Evolutionary conservation across 1,284 basidiomycete genomes (phyloP).

Genomic region (Golubevia sp.): DNA sequence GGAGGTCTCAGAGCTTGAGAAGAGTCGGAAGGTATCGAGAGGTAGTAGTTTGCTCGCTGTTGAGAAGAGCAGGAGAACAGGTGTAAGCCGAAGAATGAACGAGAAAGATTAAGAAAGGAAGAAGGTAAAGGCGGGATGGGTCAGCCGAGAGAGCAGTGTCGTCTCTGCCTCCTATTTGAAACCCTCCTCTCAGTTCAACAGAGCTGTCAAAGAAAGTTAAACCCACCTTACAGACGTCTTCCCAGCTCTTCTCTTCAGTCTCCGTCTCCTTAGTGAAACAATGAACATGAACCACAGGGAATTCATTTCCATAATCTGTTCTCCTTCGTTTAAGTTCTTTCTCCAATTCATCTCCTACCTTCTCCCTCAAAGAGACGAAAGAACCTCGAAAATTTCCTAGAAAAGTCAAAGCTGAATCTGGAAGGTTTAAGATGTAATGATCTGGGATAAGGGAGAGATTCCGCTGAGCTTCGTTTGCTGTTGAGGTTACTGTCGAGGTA

Average conservation of each 20-base stretch:
- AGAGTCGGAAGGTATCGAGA: neutral
- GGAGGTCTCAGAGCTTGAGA: conserved; percentile 69
- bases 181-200: too few relatives aligned
- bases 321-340: conserved; percentile 15
- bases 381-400: conserved; percentile 79
- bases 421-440: conserved; percentile 97
- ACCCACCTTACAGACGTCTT: conserved; percentile 79
- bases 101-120: too few relatives aligned
- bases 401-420: conserved; percentile 87
- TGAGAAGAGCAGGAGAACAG: neutral
- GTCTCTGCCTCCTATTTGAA: too few relatives aligned
- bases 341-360: neutral
- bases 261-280: conserved; percentile 93
- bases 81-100: neutral
- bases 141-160: too few relatives aligned
- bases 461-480: neutral
- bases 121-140: too few relatives aligned
- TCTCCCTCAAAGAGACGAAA: neutral
- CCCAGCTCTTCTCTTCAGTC: conserved; percentile 66
- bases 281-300: conserved; percentile 93
- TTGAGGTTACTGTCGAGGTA: too few relatives aligned
- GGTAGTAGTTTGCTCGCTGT: conserved; percentile 70
- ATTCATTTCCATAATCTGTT: conserved; percentile 33
- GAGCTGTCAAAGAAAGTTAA: too few relatives aligned
- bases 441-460: conserved; percentile 66